Evolutionary conservation across 495 filamentous ascomycete species (phyloP).

Genomic region (Penicillium atrosanguineum): DNA sequence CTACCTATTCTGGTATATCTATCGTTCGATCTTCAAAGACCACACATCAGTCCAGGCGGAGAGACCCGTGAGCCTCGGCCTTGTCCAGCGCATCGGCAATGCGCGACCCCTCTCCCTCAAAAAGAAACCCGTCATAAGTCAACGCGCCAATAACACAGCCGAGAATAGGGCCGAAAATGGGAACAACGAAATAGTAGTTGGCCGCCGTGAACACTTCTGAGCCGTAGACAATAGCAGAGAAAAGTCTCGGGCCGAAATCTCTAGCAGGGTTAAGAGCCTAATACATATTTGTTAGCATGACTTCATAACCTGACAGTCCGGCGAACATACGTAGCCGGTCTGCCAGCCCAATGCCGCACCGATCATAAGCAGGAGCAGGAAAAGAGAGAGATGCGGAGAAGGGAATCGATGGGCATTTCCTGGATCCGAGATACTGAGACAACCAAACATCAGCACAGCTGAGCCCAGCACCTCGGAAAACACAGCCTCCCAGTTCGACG

Average conservation of each 20-base stretch:
- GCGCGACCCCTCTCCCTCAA: constrained; percentile 34
- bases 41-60: constrained; percentile 23
- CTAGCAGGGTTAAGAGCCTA: constrained; percentile 37
- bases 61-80: constrained; percentile 24
- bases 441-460: constrained; percentile 35
- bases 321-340: constrained; percentile 34
- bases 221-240: constrained; percentile 37
- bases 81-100: constrained; percentile 31
- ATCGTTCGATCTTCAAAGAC: not conserved
- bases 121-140: constrained; percentile 28
- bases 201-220: constrained; percentile 31
- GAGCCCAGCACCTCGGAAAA: constrained; percentile 33
- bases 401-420: constrained; percentile 26
- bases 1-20: not conserved
- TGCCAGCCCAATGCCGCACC: constrained; percentile 37
- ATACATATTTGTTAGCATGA: constrained; percentile 11
- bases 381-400: constrained; percentile 29
- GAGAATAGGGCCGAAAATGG: constrained; percentile 30
- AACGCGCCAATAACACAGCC: constrained; percentile 32
- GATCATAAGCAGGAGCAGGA: constrained; percentile 32
- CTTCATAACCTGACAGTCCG: not conserved
- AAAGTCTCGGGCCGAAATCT: constrained; percentile 34
- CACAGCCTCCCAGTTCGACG: constrained; percentile 35
- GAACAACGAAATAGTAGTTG: constrained; percentile 35
- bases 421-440: constrained; percentile 27